A percentile compares a stretch with the other conserved stretches of the same genome.
Evolutionary conservation across 106 monocot species (phyloP).

Genomic region (Phalaenopsis aphrodite): DNA sequence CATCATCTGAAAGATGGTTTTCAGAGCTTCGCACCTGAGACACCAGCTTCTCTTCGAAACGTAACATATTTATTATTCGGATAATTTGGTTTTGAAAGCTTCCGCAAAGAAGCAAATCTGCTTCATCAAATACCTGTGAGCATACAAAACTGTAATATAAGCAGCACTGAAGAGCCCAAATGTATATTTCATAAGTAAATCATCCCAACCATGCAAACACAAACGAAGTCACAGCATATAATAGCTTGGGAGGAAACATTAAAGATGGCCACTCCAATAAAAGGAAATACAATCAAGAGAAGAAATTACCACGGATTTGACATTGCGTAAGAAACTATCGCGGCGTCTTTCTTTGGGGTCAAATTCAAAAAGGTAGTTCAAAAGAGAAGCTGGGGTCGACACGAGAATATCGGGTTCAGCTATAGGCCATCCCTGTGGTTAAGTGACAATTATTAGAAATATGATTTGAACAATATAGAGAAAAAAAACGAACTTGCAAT

Average conservation of each 20-base stretch:
- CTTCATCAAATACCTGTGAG: slow-evolving; percentile 93
- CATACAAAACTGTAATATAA: neutral
- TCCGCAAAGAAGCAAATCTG: slow-evolving; percentile 98
- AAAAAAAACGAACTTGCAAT: neutral
- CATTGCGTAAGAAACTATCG: slow-evolving; percentile 47
- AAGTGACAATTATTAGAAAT: neutral
- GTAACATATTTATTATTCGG: slow-evolving; percentile 83
- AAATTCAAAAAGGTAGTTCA: slow-evolving; percentile 74
- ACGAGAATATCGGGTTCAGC: slow-evolving; percentile 70
- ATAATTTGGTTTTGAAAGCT: slow-evolving; percentile 90
- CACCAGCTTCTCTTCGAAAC: slow-evolving; percentile 82
- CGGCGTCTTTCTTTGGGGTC: slow-evolving; percentile 62
- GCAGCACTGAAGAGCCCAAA: neutral
- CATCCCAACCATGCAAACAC: neutral
- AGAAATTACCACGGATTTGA: slow-evolving; percentile 73
- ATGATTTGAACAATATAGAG: neutral
- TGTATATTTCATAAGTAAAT: neutral
- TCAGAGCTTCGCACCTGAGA: slow-evolving; percentile 37
- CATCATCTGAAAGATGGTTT: slow-evolving; percentile 9
- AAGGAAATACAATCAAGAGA: neutral
- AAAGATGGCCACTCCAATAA: too few relatives aligned
- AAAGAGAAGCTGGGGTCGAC: slow-evolving; percentile 93
- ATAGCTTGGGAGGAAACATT: too few relatives aligned
- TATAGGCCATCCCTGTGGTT: slow-evolving; percentile 76
- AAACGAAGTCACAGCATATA: neutral